Percentiles rank a stretch among this genome's conserved stretches.
Evolutionary conservation across 1,284 basidiomycete species (phyloP).

Genomic region (Sporisorium scitamineum): DNA sequence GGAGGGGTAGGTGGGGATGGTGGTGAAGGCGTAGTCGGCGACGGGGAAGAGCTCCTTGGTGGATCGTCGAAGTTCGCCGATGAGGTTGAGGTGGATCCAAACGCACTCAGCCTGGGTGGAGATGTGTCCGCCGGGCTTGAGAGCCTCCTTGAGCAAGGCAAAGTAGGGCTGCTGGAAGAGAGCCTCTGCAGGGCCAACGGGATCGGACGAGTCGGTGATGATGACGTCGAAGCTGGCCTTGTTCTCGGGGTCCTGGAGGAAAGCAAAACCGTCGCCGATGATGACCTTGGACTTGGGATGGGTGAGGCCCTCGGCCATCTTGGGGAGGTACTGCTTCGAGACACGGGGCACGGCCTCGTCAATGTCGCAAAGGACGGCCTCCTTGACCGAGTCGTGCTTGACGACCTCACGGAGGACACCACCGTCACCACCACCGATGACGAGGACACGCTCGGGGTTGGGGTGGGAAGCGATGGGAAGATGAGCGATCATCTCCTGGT

Average conservation of each 20-base stretch:
- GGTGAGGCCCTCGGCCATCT: conserved; percentile 88
- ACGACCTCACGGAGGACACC: conserved; percentile 93
- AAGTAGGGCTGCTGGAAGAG: conserved; percentile 99
- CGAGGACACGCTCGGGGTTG: conserved; percentile 93
- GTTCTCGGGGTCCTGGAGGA: conserved; percentile 87
- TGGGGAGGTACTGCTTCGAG: conserved; percentile 90
- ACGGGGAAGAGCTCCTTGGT: conserved; percentile 84
- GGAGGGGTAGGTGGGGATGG: conserved; percentile 96
- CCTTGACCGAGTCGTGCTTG: conserved; percentile 90
- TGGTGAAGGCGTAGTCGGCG: conserved; percentile 92
- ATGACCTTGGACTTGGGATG: conserved; percentile 87
- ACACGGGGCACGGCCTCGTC: conserved; percentile 98
- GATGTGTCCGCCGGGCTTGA: conserved; percentile 90
- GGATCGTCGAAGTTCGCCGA: conserved; percentile 81
- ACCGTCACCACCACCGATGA: conserved; percentile 87
- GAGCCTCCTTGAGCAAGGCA: conserved; percentile 88
- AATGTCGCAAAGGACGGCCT: conserved; percentile 96
- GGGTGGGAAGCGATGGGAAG: conserved; percentile 94
- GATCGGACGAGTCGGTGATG: conserved; percentile 97
- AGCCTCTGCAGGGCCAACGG: conserved; percentile 92
- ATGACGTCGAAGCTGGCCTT: conserved; percentile 89
- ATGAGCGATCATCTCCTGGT: conserved; percentile 99
- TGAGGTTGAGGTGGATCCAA: conserved; percentile 93
- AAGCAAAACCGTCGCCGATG: conserved; percentile 97
- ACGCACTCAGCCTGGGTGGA: conserved; percentile 96